Evolutionary conservation across 176 grass and related monocot genomes (phyloP).

Genomic region (bread wheat (Triticum aestivum)): IWGSC_CS_RefSeq_v2.1 NC_057812.1:676305722-676306221

Average conservation of each 20-base stretch:
- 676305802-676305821: slow-evolving; percentile 11
- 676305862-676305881: neutral
- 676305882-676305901: neutral
- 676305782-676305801: neutral
- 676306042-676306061: too few species aligned
- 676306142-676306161: too few species aligned
- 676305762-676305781: neutral
- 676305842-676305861: too few species aligned
- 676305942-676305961: neutral
- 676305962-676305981: neutral
- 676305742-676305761: neutral
- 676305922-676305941: neutral
- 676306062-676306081: too few species aligned
- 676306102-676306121: too few species aligned
- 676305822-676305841: neutral
- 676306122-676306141: too few species aligned
- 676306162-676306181: too few species aligned
- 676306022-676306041: too few species aligned
- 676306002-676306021: too few species aligned
- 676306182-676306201: too few species aligned
- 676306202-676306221: too few species aligned
- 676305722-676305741: neutral
- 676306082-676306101: too few species aligned
- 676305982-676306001: neutral
- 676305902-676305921: slow-evolving; percentile 11